Conservation (phyloP, 495 filamentous ascomycete species). For the Penicillium silybi region DNA sequence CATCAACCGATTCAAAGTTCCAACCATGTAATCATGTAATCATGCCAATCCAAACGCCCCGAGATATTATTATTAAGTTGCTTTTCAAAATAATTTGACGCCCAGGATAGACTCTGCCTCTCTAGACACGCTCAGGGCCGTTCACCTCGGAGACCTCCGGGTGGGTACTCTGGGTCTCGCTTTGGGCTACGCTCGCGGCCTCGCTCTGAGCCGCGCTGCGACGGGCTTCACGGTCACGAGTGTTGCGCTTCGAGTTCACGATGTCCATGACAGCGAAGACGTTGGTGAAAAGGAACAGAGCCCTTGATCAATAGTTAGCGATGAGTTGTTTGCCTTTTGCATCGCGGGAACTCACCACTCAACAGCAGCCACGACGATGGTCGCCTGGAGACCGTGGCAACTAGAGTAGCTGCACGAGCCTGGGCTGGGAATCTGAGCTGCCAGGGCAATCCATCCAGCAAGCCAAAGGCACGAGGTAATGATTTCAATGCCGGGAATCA, state of each 20-base stretch:
- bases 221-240: background rate
- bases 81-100: background rate
- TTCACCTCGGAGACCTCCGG: conserved; percentile 9
- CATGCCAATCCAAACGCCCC: background rate
- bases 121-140: background rate
- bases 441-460: conserved; percentile 64
- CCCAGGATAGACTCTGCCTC: background rate
- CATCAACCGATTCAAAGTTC: background rate
- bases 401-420: conserved; percentile 38
- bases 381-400: conserved; percentile 42
- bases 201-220: background rate
- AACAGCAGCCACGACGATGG: conserved; percentile 43
- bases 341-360: conserved; percentile 37
- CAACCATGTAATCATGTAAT: conserved; percentile 3
- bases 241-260: conserved; percentile 10
- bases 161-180: conserved; percentile 1
- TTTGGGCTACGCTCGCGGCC: background rate
- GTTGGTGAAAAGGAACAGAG: conserved; percentile 23
- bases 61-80: background rate
- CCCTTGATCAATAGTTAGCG: conserved; percentile 22
- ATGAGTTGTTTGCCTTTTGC: background rate
- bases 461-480: conserved; percentile 48
- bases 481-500: conserved; percentile 20
- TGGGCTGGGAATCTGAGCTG: conserved; percentile 50
- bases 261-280: conserved; percentile 16